Conservation (phyloP, 2,329 filamentous ascomycete species). For the Colletotrichum coccodes region DNA sequence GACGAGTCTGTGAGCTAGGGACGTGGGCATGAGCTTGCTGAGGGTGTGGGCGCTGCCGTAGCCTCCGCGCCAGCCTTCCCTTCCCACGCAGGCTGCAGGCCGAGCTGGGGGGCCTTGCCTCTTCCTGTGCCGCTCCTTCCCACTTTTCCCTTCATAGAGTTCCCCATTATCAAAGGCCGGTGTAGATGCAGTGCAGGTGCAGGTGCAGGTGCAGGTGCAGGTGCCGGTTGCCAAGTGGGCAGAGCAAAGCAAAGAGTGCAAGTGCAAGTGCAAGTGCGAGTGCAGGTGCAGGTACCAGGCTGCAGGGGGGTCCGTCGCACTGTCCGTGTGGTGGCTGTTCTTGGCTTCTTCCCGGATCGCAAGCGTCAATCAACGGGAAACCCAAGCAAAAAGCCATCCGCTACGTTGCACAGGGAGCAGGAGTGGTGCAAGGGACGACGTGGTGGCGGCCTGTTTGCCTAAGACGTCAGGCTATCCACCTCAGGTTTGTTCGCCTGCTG, state of each 20-base stretch:
- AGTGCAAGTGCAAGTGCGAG: not conserved
- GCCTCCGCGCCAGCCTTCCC: conserved; percentile 18
- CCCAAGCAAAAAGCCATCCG: not conserved
- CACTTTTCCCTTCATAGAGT: conserved; percentile 7
- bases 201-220: not conserved
- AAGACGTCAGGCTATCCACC: not conserved
- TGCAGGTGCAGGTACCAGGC: conserved; percentile 5
- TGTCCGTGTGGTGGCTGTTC: conserved; percentile 28
- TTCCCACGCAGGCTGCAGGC: not conserved
- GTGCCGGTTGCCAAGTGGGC: conserved; percentile 1
- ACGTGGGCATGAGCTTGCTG: not conserved
- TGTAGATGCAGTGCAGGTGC: conserved; percentile 2
- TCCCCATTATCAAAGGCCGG: not conserved
- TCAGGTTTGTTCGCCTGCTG: conserved; percentile 6
- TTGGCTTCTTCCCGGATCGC: not conserved
- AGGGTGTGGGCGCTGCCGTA: conserved; percentile 16
- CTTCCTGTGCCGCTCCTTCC: conserved; percentile 1
- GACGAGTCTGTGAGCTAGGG: not conserved
- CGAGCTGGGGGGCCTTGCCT: not conserved
- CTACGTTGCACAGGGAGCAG: conserved; percentile 9
- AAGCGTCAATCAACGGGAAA: conserved; percentile 12
- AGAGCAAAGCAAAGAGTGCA: not conserved
- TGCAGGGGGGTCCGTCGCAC: conserved; percentile 11
- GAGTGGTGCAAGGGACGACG: conserved; percentile 15
- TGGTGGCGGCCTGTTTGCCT: conserved; percentile 14